Conservation (phyloP, 257 asterid genomes). For the Salvia splendens region DNA sequence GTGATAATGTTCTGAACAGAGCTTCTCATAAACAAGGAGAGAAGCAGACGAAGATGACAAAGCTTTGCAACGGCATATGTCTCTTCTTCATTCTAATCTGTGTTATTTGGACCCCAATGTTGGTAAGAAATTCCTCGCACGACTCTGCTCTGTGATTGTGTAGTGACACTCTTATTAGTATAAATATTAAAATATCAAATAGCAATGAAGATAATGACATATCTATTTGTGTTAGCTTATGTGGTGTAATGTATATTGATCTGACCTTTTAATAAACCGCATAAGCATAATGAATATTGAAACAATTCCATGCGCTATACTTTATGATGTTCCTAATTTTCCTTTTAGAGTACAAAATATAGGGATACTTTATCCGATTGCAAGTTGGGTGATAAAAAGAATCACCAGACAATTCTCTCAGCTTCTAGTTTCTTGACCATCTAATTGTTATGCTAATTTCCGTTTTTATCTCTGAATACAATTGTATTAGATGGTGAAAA, state of each 20-base stretch:
- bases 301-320: background rate
- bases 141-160: conserved; percentile 21
- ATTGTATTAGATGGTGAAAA: background rate
- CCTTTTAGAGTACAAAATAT: background rate
- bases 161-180: background rate
- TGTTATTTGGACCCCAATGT: conserved; percentile 99
- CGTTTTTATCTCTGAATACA: background rate
- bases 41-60: conserved; percentile 88
- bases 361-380: background rate
- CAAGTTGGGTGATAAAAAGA: conserved; percentile 13
- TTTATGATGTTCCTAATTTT: background rate
- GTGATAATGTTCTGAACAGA: conserved; percentile 88
- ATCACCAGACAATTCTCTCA: background rate
- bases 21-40: conserved; percentile 89
- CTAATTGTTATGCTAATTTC: background rate
- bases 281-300: background rate
- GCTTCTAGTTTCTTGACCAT: conserved; percentile 11
- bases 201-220: background rate
- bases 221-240: background rate
- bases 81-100: conserved; percentile 78
- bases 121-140: conserved; percentile 56
- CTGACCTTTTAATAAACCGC: conserved; percentile 10
- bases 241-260: background rate
- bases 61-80: conserved; percentile 94
- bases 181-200: background rate